Base-by-base conservation (phyloP, 2,329 filamentous ascomycete species). In the Trichoderma koningiopsis region DNA sequence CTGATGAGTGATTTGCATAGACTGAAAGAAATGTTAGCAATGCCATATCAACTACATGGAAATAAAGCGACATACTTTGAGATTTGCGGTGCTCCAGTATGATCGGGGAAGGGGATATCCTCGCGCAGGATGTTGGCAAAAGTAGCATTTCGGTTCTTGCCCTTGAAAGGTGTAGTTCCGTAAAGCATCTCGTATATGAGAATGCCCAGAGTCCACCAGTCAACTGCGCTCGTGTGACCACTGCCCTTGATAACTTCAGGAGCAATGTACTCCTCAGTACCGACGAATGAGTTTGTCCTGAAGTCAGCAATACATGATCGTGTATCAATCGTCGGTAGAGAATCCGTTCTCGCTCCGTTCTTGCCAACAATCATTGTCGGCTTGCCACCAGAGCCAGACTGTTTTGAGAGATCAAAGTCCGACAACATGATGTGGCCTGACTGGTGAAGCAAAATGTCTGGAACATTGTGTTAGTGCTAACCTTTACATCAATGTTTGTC, bases 351-450 rank as follows among this genome's bases (percentile, higher is more conserved):
- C 49, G 93, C 91, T 65, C 94, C 94, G 74, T 92, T 94, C 79
- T 93, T 94, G 74, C 92, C 93, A 71, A 97, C 87, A 76, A 99
- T 97, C 95, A 99, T 98, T 29, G 94, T 97, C 60, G 96, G 96
- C 77, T 95, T 95, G 82, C 96, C 96, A 77, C 94, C 96, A 19
- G 93, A 91, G 73, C 96, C 96, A 7, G 96, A 99, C 81, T 99
- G 96, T 81, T 99, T 99, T 11, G 94, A 97, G 71, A 99, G 83
- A 81, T 99, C 96, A 81, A 99, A 99, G 83, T 99, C 96, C 71
- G 96, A 98, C 79, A 99, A 87, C 96, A 99, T 99, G 75, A 99
- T 99, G 81, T 99, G 96, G 19, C 96, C 96, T n/a, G 96, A 98
- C 80, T 99, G 96, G 79, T 99, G 96, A 27, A 99, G 89, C 16